Conservation (phyloP, 331 rosid genomes). For the Malus hybrid region DNA sequence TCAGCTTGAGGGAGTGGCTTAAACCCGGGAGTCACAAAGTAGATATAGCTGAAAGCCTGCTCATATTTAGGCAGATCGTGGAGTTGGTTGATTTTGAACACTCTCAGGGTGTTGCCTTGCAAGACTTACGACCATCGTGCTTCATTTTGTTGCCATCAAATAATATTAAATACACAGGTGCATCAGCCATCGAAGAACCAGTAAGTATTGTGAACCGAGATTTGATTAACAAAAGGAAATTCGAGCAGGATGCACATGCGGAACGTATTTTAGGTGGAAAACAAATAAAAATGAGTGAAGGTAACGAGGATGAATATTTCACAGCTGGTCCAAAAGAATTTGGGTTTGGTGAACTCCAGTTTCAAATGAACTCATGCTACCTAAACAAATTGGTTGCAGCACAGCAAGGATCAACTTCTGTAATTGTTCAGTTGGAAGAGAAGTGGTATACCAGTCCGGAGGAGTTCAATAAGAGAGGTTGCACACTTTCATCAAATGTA, state of each 20-base stretch:
- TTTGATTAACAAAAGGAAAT: slow-evolving; percentile 31
- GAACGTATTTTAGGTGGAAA: slow-evolving; percentile 20
- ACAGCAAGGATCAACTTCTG: slow-evolving; percentile 15
- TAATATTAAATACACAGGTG: slow-evolving; percentile 39
- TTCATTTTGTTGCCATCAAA: slow-evolving; percentile 39
- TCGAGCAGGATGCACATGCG: slow-evolving; percentile 23
- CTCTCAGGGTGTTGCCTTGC: slow-evolving; percentile 47
- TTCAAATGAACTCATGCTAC: slow-evolving; percentile 10
- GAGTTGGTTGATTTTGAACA: slow-evolving; percentile 46
- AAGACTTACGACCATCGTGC: slow-evolving; percentile 41
- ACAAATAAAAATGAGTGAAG: slow-evolving; percentile 28
- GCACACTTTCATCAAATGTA: slow-evolving; percentile 49
- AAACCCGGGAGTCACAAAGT: slow-evolving; percentile 19
- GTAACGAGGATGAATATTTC: slow-evolving; percentile 12
- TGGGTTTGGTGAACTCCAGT: slow-evolving; percentile 16
- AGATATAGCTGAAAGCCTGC: slow-evolving; percentile 32
- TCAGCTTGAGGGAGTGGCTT: slow-evolving; percentile 56
- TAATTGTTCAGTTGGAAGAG: slow-evolving; percentile 36
- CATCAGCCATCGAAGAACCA: slow-evolving; percentile 19
- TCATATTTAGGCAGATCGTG: slow-evolving; percentile 48
- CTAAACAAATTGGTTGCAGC: slow-evolving; percentile 11
- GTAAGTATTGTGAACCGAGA: slow-evolving; percentile 4
- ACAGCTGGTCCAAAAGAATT: slow-evolving; percentile 9
- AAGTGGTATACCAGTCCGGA: slow-evolving; percentile 67
- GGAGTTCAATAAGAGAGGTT: slow-evolving; percentile 29